Percentiles rank a stretch among this genome's conserved stretches.
Evolutionary conservation across 768 basidiomycete species (phyloP).

Genomic region (Tubosaeta sp.): DNA sequence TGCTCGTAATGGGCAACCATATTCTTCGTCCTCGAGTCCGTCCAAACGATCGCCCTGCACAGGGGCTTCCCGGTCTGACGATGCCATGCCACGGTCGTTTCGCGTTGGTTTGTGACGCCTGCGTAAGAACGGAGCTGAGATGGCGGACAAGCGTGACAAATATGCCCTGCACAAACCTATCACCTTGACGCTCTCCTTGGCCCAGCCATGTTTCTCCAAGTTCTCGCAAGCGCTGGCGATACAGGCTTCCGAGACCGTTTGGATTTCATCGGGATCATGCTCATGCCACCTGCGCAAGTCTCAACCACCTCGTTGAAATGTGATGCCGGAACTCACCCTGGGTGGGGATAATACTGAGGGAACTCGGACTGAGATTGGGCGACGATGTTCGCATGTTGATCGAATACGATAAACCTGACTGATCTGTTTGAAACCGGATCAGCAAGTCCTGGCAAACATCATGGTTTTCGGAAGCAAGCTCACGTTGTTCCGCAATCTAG

Average conservation of each 20-base stretch:
- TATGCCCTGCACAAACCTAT: constrained; percentile 60
- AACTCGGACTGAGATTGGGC: constrained; percentile 91
- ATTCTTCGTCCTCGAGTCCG: constrained; percentile 87
- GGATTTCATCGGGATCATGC: constrained; percentile 84
- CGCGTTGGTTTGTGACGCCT: constrained; percentile 97
- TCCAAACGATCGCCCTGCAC: constrained; percentile 92
- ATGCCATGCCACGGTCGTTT: constrained; percentile 94
- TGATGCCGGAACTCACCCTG: constrained; percentile 51
- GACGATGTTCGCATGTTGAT: constrained; percentile 81
- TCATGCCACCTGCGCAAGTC: constrained; percentile 77
- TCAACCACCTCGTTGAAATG: not conserved
- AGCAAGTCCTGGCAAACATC: not conserved
- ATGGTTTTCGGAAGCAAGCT: constrained; percentile 25
- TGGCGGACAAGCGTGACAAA: not conserved
- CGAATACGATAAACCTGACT: constrained; percentile 88
- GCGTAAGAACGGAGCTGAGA: constrained; percentile 3
- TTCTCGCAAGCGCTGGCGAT: constrained; percentile 66
- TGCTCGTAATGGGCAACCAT: constrained; percentile 77
- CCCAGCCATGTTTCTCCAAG: constrained; percentile 74
- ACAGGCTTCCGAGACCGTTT: constrained; percentile 67
- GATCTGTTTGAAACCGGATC: constrained; percentile 47
- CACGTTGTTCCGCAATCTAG: constrained; percentile 96
- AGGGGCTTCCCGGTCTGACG: constrained; percentile 84
- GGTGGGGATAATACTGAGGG: constrained; percentile 87
- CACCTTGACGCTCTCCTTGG: constrained; percentile 78